Evolutionary conservation across 164 flowering plant species (phyloP).

Genomic region (Vitis labrusca): DNA sequence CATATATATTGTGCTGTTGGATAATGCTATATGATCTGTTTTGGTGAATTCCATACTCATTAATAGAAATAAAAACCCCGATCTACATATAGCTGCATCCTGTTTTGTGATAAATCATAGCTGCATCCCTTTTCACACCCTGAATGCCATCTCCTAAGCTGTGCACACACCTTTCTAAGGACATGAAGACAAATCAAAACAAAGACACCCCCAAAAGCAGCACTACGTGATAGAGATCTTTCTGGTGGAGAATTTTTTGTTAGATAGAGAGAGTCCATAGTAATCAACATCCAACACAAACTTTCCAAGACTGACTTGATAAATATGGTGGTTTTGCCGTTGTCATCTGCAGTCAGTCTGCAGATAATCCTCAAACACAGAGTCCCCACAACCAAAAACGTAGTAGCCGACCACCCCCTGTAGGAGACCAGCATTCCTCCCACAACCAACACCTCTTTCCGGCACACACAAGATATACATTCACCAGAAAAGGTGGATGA

Average conservation of each 20-base stretch:
- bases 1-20: no score
- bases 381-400: slow-evolving; percentile 31
- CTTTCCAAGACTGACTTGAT: slow-evolving; percentile 26
- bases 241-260: slow-evolving; percentile 25
- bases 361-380: slow-evolving; percentile 38
- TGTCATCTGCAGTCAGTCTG: slow-evolving; percentile 12
- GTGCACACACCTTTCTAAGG: slow-evolving; percentile 17
- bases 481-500: slow-evolving; percentile 49
- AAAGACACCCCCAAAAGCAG: slow-evolving; percentile 35
- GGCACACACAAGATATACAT: slow-evolving; percentile 49
- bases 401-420: slow-evolving; percentile 46
- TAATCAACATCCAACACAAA: slow-evolving; percentile 31
- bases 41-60: no score
- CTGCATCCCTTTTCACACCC: background rate
- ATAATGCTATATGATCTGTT: no score
- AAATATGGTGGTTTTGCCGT: slow-evolving; percentile 5
- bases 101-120: background rate
- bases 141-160: background rate
- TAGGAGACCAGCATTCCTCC: slow-evolving; percentile 44
- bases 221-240: slow-evolving; percentile 10
- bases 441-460: slow-evolving; percentile 37
- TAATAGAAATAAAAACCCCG: no score
- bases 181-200: slow-evolving; percentile 38
- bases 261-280: slow-evolving; percentile 32
- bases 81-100: no score